These are phyloP conservation scores for Phyllosticta paracitricarpa DNA, from an alignment of 2,329 filamentous ascomycete genomes.

Conservation along the genomic window DNA sequence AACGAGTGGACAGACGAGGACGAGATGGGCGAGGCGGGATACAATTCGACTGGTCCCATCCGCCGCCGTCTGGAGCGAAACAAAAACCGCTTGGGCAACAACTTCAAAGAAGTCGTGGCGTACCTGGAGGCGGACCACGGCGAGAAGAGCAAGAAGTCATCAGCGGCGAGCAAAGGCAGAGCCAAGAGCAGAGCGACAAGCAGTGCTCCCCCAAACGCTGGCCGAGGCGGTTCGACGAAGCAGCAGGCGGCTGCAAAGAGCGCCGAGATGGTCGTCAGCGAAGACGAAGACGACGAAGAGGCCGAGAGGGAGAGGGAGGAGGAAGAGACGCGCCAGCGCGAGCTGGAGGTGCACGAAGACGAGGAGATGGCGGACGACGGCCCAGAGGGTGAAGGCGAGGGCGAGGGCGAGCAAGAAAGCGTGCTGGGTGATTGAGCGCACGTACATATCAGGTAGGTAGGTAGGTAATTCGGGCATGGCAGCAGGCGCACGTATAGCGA, in stretches of 20 bases:
- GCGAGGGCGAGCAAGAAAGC: constrained; percentile 34
- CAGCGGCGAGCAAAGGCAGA: constrained; percentile 26
- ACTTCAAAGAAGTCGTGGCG: constrained; percentile 74
- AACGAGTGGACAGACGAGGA: constrained; percentile 2
- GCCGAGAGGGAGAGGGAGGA: constrained; percentile 32
- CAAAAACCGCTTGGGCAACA: constrained; percentile 66
- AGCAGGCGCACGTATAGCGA: no score
- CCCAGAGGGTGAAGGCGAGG: constrained; percentile 18
- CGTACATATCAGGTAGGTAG: no score
- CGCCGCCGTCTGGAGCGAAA: constrained; percentile 68
- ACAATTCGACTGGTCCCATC: constrained; percentile 41
- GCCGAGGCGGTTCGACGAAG: background rate
- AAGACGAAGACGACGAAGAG: constrained; percentile 28
- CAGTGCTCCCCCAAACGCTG: constrained; percentile 3
- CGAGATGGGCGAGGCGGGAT: constrained; percentile 13
- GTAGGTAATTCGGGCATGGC: no score
- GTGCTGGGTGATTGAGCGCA: constrained; percentile 29
- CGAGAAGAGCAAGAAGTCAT: constrained; percentile 35
- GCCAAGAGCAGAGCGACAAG: constrained; percentile 19
- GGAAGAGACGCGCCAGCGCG: constrained; percentile 12
- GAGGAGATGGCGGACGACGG: constrained; percentile 18
- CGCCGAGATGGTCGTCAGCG: constrained; percentile 31
- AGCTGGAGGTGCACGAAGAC: constrained; percentile 13
- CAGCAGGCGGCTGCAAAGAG: constrained; percentile 15
- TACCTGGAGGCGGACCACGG: constrained; percentile 60